Conservation (phyloP, 1,284 basidiomycete genomes). For the Cutaneotrichosporon sp. region DNA sequence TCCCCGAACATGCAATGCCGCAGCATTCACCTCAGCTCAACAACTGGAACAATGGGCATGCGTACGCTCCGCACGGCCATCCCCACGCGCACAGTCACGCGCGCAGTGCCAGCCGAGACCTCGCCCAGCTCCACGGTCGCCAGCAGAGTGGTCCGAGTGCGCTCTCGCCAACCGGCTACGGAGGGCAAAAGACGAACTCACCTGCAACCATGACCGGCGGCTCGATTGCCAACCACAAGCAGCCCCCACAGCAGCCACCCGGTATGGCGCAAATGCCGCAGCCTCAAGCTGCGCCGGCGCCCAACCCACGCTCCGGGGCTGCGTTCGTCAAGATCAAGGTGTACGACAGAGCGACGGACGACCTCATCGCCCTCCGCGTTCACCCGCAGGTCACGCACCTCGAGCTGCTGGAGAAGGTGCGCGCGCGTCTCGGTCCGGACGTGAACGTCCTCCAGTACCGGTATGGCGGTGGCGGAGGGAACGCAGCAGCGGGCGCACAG, state of each 20-base stretch:
- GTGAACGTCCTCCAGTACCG: conserved; percentile 68
- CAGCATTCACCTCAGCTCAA: background rate
- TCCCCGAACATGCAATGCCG: too few relatives aligned
- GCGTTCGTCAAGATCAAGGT: conserved; percentile 97
- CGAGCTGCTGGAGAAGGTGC: conserved; percentile 86
- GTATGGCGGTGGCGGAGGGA: conserved; percentile 46
- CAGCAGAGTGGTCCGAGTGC: background rate
- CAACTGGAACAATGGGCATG: background rate
- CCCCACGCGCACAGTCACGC: background rate
- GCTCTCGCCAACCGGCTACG: background rate
- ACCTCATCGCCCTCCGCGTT: conserved; percentile 94
- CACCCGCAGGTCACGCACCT: conserved; percentile 82
- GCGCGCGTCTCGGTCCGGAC: conserved; percentile 73
- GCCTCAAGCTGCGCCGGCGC: conserved; percentile 1
- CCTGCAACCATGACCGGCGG: background rate
- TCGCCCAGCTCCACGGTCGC: background rate
- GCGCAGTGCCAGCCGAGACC: background rate
- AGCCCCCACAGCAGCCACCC: conserved; percentile 13
- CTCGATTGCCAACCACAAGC: background rate
- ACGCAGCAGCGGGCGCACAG: conserved; percentile 43
- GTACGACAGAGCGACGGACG: conserved; percentile 83
- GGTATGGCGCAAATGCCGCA: conserved; percentile 7
- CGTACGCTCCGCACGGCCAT: background rate
- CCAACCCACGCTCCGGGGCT: conserved; percentile 30
- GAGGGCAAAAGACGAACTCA: background rate